Evolutionary conservation across 2,329 filamentous ascomycete genomes (phyloP), one percentile per base, ranked within the genome.

Genomic region (Immersiporthe knoxdaviesiana): DNA sequence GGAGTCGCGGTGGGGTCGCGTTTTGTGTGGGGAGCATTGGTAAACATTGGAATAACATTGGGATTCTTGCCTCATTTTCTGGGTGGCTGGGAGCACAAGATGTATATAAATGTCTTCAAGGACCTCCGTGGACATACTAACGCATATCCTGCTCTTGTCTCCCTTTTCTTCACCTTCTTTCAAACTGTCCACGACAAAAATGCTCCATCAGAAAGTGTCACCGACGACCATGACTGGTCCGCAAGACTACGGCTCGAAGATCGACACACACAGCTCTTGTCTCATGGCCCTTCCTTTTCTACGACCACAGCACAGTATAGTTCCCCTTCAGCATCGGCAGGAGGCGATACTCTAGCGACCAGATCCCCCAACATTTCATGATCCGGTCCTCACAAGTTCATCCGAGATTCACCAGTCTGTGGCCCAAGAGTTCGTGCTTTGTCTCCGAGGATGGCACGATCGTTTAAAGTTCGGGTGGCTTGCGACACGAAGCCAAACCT

Each of bases 1-100:
- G 12, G 21, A n/a, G 32, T 37, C 6, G 32, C 32, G 32, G 8
- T n/a, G 16, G 32, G 56, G 18, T 37, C 56, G 56, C 32, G 56
- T 59, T 59, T 59, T 37, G 52, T 56, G 52, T 59, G 56, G 56
- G 56, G 30, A n/a, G 30, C 7, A 21, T 58, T 16, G 56, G 56
- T 59, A 59, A 59, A 59, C 56, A 59, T 59, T 59, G 56, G 56
- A 30, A 37, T 30, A 59, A 59, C 56, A 59, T 59, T 59, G 56
- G 56, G 56, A 6, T 37, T 37, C 21, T 59, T n/a, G 56, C 56
- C 32, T 59, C 56, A 12, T 37, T 37, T 24, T 35, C 3, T 58
- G 16, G 56, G 56, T 59, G 56, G 56, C 56, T 59, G 56, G 56
- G 56, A 59, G 16, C 1, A 16, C 37, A 7, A 1, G 21, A 35